Evolutionary conservation across 805 yeast genomes (phyloP), one percentile per base, ranked within the genome.

Genomic region (Lipomyces mesembrius): DNA sequence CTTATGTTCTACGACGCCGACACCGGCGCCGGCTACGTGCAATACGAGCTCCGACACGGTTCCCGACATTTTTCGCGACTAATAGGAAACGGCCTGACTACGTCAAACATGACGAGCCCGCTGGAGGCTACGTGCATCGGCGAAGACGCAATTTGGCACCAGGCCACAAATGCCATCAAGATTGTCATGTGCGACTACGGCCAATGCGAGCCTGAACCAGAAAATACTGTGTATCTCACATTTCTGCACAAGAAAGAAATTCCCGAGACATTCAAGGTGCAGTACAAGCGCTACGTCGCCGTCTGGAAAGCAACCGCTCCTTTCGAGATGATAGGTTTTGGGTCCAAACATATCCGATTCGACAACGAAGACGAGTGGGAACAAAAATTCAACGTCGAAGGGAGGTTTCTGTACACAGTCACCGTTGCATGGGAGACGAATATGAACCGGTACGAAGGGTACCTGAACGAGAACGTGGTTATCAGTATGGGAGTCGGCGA

Each of bases 311-410:
- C 70, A 12, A 57, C 58, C 22, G 67, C 64, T 17, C 71, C 71
- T 32, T 68, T 64, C 54, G 67, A 68, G 27, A 14, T 68, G 37
- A 54, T 68, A n/a, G 71, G 54, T 1, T 66, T 68, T 37, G 54
- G 59, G 12, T 12, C 27, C 7, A 62, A 54, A 39, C 65, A 55
- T 17, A 56, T 68, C 49, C 52, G 71, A 11, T 67, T 68, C 55
- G 64, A 68, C 46, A 66, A 68, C 54, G 71, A 68, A 54, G 71
- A 68, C 54, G 70, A 62, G 29, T 66, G 66, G 67, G 71, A 68
- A 53, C 60, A 65, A 8, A 63, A 62, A 27, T 68, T 25, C 37
- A 70, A 68, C 49, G 67, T 68, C 52, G 71, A 68, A 32, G 71
- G 71, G 8, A 68, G 66, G 51, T 68, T 68, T 46, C 29, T 68